Evolutionary conservation across 768 basidiomycete genomes (phyloP).

Genomic region (Mycena filopes): DNA sequence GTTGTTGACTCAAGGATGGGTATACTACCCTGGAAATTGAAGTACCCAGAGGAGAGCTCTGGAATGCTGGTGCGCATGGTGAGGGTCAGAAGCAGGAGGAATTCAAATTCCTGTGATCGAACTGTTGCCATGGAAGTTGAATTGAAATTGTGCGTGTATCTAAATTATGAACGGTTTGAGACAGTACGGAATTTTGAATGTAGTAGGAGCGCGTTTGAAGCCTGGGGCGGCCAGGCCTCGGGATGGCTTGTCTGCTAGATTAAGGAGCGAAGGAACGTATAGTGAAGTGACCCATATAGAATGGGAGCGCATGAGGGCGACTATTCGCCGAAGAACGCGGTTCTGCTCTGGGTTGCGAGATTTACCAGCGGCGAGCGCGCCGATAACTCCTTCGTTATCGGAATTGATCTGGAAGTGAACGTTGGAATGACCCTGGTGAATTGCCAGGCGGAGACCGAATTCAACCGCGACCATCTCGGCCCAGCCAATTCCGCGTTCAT

Average conservation of each 20-base stretch:
- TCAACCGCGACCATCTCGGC: slow-evolving; percentile 55
- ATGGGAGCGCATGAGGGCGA: slow-evolving; percentile 33
- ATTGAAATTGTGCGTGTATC: no score
- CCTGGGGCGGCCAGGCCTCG: slow-evolving; percentile 13
- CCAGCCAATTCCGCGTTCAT: slow-evolving; percentile 50
- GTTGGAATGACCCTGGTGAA: slow-evolving; percentile 33
- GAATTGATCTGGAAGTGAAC: slow-evolving; percentile 41
- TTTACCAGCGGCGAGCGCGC: slow-evolving; percentile 37
- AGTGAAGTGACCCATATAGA: slow-evolving; percentile 39
- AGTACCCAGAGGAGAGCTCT: no score
- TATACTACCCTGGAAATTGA: no score
- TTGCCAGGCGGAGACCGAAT: slow-evolving; percentile 42
- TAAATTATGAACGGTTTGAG: no score
- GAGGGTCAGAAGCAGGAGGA: no score
- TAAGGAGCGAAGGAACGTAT: slow-evolving; percentile 40
- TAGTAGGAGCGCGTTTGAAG: not conserved
- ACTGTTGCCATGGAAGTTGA: no score
- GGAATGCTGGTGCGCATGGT: no score
- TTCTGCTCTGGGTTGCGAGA: slow-evolving; percentile 45
- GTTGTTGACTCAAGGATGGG: no score
- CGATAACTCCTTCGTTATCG: slow-evolving; percentile 44
- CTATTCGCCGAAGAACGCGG: slow-evolving; percentile 37
- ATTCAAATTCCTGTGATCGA: no score
- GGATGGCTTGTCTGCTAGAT: slow-evolving; percentile 34
- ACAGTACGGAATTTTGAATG: no score